Percentiles rank a stretch among this genome's conserved stretches.
Conservation (phyloP, 768 basidiomycete species). For the Termitomyces sp. region DNA sequence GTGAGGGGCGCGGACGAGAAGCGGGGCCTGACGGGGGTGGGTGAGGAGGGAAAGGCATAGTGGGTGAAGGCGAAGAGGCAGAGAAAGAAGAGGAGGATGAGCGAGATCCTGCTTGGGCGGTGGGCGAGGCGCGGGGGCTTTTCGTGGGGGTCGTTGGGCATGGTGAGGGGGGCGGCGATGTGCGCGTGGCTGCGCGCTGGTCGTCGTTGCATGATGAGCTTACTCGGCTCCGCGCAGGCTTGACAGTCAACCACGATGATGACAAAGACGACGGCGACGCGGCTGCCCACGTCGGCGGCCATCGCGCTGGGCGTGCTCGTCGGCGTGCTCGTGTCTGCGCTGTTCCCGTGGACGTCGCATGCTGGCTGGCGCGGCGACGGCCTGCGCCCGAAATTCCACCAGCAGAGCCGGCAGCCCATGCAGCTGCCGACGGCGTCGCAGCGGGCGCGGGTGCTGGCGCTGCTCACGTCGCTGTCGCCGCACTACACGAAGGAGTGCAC, state of each 20-base stretch:
- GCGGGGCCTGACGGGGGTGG: conserved; percentile 17
- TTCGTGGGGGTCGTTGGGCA: conserved; percentile 40
- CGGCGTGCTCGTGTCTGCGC: conserved; percentile 1
- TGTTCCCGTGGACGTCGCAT: conserved; percentile 17
- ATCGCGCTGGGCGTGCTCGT: conserved; percentile 48
- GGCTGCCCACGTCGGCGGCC: conserved; percentile 46
- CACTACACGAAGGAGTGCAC: conserved; percentile 95
- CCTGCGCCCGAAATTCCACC: conserved; percentile 32
- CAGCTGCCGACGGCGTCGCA: conserved; percentile 79
- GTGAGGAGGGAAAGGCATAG: conserved; percentile 35
- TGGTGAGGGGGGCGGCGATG: conserved; percentile 42
- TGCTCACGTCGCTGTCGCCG: conserved; percentile 81
- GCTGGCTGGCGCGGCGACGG: background rate
- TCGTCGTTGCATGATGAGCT: conserved; percentile 51
- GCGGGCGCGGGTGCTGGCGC: conserved; percentile 77
- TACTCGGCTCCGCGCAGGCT: no score
- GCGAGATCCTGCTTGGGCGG: conserved; percentile 54
- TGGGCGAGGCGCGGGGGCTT: conserved; percentile 48
- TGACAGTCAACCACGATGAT: no score
- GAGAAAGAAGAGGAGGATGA: conserved; percentile 48
- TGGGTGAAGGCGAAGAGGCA: conserved; percentile 52
- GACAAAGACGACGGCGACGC: no score
- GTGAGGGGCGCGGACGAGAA: conserved; percentile 46
- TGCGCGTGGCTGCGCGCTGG: conserved; percentile 44
- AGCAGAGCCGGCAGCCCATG: conserved; percentile 56